Conservation (phyloP, 148 eudicot species). For the Rhododendron vialii region DNA sequence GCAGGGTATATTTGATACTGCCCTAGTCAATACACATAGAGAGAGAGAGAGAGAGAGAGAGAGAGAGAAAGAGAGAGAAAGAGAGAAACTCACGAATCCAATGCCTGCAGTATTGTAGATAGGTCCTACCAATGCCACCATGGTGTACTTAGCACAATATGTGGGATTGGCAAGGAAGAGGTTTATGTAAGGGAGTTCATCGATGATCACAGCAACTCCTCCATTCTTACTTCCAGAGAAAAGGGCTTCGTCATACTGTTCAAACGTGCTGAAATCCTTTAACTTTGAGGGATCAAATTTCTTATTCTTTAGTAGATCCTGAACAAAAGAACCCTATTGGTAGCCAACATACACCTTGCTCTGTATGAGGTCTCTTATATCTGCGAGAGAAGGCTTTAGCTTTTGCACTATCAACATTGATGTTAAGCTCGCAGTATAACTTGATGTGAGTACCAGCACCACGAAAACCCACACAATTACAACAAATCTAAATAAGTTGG, state of each 20-base stretch:
- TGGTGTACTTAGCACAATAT: slow-evolving; percentile 26
- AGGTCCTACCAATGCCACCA: slow-evolving; percentile 12
- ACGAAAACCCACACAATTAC: slow-evolving; percentile 63
- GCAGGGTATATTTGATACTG: neutral
- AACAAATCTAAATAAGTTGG: slow-evolving; percentile 58
- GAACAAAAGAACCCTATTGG: slow-evolving; percentile 39
- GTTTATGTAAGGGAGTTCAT: slow-evolving; percentile 34
- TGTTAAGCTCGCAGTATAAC: slow-evolving; percentile 65
- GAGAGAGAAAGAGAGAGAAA: neutral
- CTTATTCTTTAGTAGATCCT: slow-evolving; percentile 17
- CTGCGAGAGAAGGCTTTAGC: slow-evolving; percentile 45
- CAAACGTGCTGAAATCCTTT: slow-evolving; percentile 19
- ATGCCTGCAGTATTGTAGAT: slow-evolving; percentile 28
- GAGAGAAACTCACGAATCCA: slow-evolving; percentile 34
- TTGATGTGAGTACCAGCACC: slow-evolving; percentile 51
- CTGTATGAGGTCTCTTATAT: slow-evolving; percentile 33
- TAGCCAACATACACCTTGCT: slow-evolving; percentile 35
- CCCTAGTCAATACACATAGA: neutral
- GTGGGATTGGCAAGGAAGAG: slow-evolving; percentile 16
- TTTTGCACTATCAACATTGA: slow-evolving; percentile 52
- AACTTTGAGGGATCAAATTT: slow-evolving; percentile 14
- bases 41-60: too few species aligned
- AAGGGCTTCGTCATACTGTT: slow-evolving; percentile 34
- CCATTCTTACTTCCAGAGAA: slow-evolving; percentile 29
- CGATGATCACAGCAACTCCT: slow-evolving; percentile 32